These are phyloP conservation scores for Pseudogymnoascus sp. DNA, from an alignment of 2,329 filamentous ascomycete species.

Conservation along the genomic window DNA sequence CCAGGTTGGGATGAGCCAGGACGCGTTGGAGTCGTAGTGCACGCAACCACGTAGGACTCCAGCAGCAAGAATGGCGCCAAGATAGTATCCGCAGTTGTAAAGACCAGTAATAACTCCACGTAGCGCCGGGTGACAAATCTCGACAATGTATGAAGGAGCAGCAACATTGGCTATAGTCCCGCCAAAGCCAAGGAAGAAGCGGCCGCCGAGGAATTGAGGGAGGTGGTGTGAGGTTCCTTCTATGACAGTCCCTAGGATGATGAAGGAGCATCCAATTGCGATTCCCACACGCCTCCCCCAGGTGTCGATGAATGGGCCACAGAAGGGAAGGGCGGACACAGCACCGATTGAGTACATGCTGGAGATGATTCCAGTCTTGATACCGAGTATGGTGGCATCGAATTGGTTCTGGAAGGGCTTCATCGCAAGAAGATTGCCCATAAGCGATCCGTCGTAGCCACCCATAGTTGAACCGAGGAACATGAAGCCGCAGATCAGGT, in stretches of 20 bases:
- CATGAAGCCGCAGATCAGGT: neutral
- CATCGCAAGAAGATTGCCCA: neutral
- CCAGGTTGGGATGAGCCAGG: neutral
- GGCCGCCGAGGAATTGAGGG: constrained; percentile 39
- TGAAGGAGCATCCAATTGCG: constrained; percentile 31
- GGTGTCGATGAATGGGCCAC: constrained; percentile 35
- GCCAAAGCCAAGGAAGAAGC: constrained; percentile 50
- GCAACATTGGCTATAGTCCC: constrained; percentile 14
- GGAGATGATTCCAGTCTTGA: constrained; percentile 34
- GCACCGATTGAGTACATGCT: constrained; percentile 40
- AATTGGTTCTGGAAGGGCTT: constrained; percentile 7
- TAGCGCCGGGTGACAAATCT: neutral
- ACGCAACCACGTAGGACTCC: neutral
- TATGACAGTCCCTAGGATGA: constrained; percentile 36
- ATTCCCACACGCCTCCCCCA: constrained; percentile 38
- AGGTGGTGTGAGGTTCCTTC: constrained; percentile 23
- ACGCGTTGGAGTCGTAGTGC: neutral
- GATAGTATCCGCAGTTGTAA: neutral
- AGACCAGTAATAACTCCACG: neutral
- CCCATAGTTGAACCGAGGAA: neutral
- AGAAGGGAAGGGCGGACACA: constrained; percentile 35
- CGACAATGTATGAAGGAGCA: neutral
- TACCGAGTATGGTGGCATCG: constrained; percentile 30
- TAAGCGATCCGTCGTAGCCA: neutral
- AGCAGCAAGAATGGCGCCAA: neutral